Base-by-base conservation (phyloP, 2,329 filamentous ascomycete genomes). In the Cyclaneusma minus region DNA sequence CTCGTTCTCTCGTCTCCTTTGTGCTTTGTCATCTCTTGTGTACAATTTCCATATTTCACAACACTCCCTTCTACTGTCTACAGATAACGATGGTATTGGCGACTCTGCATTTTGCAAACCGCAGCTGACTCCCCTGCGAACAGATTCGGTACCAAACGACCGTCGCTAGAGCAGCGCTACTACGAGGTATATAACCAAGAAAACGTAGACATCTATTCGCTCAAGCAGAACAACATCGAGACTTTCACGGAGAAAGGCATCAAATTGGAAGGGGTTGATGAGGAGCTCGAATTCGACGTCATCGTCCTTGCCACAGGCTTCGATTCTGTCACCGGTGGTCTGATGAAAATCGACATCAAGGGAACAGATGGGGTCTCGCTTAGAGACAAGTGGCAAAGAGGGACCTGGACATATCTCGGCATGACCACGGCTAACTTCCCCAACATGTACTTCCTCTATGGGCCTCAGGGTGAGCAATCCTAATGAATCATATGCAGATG, bases 61-160 rank as follows among this genome's bases (percentile, higher is more conserved):
- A n/a, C n/a, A n/a, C n/a, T n/a, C n/a, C n/a, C n/a, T n/a, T n/a
- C n/a, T n/a, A n/a, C n/a, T n/a, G n/a, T n/a, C n/a, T n/a, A n/a
- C n/a, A n/a, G n/a, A n/a, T n/a, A n/a, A n/a, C n/a, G n/a, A n/a
- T n/a, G n/a, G n/a, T n/a, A n/a, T n/a, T n/a, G n/a, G n/a, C n/a
- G n/a, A n/a, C n/a, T n/a, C n/a, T n/a, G n/a, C n/a, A n/a, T n/a
- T n/a, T n/a, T n/a, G n/a, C n/a, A n/a, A n/a, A n/a, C n/a, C n/a
- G n/a, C n/a, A n/a, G n/a, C n/a, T n/a, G n/a, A n/a, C n/a, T n/a
- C n/a, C n/a, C n/a, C n/a, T n/a, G n/a, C n/a, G n/a, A n/a, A n/a
- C n/a, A n/a, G n/a, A n/a, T 63, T 58, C 33, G 60, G 54, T 3
- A 52, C 49, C 5, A 66, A 62, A 37, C 49, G 60, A 0, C 49